These are phyloP conservation scores for Esteya vermicola DNA, from an alignment of 2,329 filamentous ascomycete genomes.

Conservation along the genomic window DNA sequence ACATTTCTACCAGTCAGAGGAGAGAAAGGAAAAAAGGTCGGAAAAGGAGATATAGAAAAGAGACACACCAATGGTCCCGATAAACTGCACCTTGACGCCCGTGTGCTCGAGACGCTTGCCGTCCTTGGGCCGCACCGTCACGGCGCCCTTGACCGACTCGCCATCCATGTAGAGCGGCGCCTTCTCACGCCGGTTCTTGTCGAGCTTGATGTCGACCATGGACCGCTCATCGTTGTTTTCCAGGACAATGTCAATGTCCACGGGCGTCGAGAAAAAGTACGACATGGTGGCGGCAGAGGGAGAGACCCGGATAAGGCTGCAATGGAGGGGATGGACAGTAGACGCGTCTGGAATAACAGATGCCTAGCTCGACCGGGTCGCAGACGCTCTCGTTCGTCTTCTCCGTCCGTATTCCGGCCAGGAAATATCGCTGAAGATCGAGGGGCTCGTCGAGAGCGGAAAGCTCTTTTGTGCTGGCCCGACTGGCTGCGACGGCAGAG, in stretches of 20 bases:
- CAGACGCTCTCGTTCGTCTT: no score
- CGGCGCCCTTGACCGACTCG: conserved; percentile 91
- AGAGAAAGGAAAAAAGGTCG: conserved; percentile 3
- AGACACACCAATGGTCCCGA: conserved; percentile 78
- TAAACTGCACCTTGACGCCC: conserved; percentile 99
- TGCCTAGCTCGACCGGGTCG: no score
- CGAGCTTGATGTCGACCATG: conserved; percentile 94
- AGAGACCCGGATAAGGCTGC: no score
- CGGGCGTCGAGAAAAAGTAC: conserved; percentile 94
- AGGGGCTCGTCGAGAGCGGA: no score
- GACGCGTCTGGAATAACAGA: no score
- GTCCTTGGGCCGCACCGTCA: conserved; percentile 93
- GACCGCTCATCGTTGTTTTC: conserved; percentile 87
- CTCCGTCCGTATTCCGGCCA: no score
- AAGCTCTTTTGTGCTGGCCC: no score
- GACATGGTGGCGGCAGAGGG: conserved; percentile 49
- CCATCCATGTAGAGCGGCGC: conserved; percentile 95
- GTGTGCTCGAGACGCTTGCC: conserved; percentile 96
- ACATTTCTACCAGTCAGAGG: conserved; percentile 61
- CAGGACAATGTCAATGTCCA: conserved; percentile 97
- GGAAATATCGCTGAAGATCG: no score
- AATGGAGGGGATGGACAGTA: no score
- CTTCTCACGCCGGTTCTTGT: conserved; percentile 95
- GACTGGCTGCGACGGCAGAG: no score
- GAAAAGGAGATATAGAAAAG: background rate